A percentile compares a stretch with the other conserved stretches of the same genome.
Conservation (phyloP, 495 filamentous ascomycete species). For the Trichocladium uniseriatum region DNA sequence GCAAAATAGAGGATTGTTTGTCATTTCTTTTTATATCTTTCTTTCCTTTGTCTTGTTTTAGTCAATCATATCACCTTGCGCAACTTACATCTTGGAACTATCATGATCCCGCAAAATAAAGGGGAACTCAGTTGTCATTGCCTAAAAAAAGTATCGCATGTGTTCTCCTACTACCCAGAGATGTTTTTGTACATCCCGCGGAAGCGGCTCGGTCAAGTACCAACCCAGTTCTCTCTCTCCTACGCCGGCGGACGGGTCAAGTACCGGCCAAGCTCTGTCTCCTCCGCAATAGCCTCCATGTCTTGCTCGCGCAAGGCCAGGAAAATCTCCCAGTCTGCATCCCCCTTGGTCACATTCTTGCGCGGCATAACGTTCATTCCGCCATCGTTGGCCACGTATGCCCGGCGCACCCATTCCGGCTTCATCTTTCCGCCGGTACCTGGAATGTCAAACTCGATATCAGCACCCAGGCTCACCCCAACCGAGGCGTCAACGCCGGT, state of each 20-base stretch:
- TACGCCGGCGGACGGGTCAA: not conserved
- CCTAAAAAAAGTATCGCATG: no score
- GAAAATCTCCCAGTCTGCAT: constrained; percentile 3
- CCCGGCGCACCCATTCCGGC: constrained; percentile 1
- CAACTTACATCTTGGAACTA: no score
- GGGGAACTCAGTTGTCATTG: no score
- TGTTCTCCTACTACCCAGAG: no score
- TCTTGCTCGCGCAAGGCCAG: constrained; percentile 4
- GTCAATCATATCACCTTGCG: no score
- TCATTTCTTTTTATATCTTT: no score
- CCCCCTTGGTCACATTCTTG: not conserved
- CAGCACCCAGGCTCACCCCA: not conserved
- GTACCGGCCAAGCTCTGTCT: not conserved
- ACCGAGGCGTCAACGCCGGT: not conserved
- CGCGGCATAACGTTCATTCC: not conserved
- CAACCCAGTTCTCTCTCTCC: no score
- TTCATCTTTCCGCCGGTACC: not conserved
- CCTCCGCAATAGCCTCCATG: not conserved
- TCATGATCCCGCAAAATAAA: no score
- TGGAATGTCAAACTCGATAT: constrained; percentile 1
- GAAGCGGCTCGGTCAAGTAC: no score
- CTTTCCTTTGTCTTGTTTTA: no score
- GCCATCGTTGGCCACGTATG: constrained; percentile 1
- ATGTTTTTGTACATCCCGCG: no score
- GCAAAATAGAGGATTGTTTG: no score